Conservation (phyloP, 2,329 filamentous ascomycete genomes). For the Akanthomyces lecanii region DNA sequence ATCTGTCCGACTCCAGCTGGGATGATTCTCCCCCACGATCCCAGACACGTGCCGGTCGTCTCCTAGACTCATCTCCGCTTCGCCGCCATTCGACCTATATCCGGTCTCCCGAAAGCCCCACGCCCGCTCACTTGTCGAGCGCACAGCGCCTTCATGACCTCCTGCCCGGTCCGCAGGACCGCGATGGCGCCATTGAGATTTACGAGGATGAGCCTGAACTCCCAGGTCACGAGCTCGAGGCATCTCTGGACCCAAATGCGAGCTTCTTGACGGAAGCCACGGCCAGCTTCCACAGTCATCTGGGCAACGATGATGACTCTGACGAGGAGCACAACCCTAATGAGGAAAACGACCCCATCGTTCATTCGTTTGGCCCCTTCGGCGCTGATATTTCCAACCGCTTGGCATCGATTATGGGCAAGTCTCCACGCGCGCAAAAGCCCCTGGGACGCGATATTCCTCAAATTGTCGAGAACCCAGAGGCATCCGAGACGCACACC, state of each 20-base stretch:
- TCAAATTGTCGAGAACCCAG: conserved; percentile 8
- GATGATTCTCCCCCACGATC: conserved; percentile 55
- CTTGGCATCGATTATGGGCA: conserved; percentile 71
- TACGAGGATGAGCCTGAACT: conserved; percentile 64
- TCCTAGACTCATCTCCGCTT: conserved; percentile 59
- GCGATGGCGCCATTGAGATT: conserved; percentile 54
- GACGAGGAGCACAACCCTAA: conserved; percentile 74
- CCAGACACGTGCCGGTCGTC: conserved; percentile 27
- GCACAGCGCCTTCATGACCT: conserved; percentile 44
- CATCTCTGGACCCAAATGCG: conserved; percentile 27
- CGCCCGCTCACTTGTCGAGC: conserved; percentile 41
- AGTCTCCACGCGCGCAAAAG: conserved; percentile 52
- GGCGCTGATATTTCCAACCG: conserved; percentile 80
- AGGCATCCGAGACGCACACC: conserved; percentile 15
- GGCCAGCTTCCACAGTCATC: conserved; percentile 55
- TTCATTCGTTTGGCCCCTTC: conserved; percentile 89
- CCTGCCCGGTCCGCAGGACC: conserved; percentile 34
- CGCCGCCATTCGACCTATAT: conserved; percentile 51
- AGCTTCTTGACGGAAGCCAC: conserved; percentile 49
- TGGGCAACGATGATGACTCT: conserved; percentile 48
- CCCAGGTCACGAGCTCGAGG: conserved; percentile 28
- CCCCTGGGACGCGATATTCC: conserved; percentile 19
- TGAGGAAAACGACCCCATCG: conserved; percentile 90
- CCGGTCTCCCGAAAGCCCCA: conserved; percentile 70
- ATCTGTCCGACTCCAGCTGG: conserved; percentile 65